phyloP scores from a whole-genome alignment of 495 filamentous ascomycete genomes.

The Pseudomonodictys pantanalensis region DNA sequence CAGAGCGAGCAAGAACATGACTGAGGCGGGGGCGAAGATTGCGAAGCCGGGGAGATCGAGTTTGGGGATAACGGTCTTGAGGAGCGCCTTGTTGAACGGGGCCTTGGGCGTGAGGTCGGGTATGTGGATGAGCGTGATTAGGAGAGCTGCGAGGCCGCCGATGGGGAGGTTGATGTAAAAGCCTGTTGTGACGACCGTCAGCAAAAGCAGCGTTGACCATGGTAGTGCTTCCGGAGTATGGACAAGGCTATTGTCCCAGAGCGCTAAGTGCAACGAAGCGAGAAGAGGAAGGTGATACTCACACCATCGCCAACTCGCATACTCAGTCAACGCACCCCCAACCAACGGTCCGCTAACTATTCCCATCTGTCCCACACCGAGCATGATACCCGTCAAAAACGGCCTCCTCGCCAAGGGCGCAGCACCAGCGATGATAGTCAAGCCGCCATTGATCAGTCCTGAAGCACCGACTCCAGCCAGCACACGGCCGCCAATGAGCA shows the following conservation, averaged over 20 bases:
- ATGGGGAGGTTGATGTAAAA: conserved; percentile 69
- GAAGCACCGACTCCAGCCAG: conserved; percentile 5
- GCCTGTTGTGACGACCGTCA: conserved; percentile 43
- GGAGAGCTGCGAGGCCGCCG: conserved; percentile 48
- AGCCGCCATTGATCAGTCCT: conserved; percentile 3
- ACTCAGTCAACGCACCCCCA: conserved; percentile 63
- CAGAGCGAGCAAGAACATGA: conserved; percentile 53
- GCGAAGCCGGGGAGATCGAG: conserved; percentile 50
- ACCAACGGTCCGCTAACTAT: conserved; percentile 53
- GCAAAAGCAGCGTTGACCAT: not conserved
- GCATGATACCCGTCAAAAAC: conserved; percentile 9
- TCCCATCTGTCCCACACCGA: conserved; percentile 31
- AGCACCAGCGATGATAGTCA: conserved; percentile 1
- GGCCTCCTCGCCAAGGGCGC: conserved; percentile 15
- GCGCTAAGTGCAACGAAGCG: not conserved
- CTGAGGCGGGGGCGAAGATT: conserved; percentile 46
- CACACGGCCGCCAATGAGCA: conserved; percentile 14
- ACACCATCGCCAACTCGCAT: conserved; percentile 62
- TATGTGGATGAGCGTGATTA: conserved; percentile 49
- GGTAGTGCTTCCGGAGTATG: too few relatives aligned
- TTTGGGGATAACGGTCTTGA: conserved; percentile 32
- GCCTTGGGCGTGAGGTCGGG: conserved; percentile 46
- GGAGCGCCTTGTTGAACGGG: not conserved
- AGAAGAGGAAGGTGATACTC: conserved; percentile 24
- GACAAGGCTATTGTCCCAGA: not conserved